Evolutionary conservation across 768 basidiomycete genomes (phyloP).

Genomic region (Tulasnella sp.): DNA sequence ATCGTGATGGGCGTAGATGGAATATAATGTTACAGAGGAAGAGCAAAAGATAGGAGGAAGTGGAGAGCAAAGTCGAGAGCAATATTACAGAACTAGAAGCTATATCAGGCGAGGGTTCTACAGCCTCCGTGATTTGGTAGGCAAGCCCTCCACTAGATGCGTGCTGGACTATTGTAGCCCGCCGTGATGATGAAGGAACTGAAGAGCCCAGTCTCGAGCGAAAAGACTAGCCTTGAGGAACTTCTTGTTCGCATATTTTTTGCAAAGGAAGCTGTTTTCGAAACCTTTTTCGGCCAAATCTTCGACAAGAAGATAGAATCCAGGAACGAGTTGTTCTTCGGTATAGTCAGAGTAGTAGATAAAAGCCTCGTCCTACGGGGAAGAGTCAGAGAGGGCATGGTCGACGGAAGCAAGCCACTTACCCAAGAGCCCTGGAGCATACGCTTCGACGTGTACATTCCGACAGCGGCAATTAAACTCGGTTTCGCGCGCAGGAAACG

Average conservation of each 20-base stretch:
- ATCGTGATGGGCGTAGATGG: slow-evolving; percentile 7
- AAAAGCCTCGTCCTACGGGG: slow-evolving; percentile 75
- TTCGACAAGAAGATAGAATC: slow-evolving; percentile 77
- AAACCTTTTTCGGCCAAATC: slow-evolving; percentile 78
- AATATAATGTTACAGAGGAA: neutral
- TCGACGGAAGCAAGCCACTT: slow-evolving; percentile 41
- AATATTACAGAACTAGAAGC: neutral
- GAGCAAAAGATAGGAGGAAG: neutral
- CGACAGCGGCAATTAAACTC: slow-evolving; percentile 87
- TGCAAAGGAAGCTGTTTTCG: slow-evolving; percentile 80
- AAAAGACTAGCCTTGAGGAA: slow-evolving; percentile 71
- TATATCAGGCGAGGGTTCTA: neutral
- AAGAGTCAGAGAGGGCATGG: neutral
- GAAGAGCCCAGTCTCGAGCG: slow-evolving; percentile 30
- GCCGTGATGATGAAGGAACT: slow-evolving; percentile 13
- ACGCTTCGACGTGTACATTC: slow-evolving; percentile 91
- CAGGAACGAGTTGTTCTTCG: slow-evolving; percentile 78
- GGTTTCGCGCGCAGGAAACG: slow-evolving; percentile 92
- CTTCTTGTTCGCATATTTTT: slow-evolving; percentile 97
- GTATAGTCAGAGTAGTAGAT: slow-evolving; percentile 90
- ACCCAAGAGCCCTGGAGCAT: slow-evolving; percentile 98
- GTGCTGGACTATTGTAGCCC: neutral
- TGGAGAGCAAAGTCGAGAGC: slow-evolving; percentile 6
- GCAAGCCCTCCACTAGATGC: neutral
- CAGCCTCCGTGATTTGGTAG: neutral